Evolutionary conservation across 2,329 filamentous ascomycete species (phyloP).

Genomic region (Dryadomyces sulphureus): DNA sequence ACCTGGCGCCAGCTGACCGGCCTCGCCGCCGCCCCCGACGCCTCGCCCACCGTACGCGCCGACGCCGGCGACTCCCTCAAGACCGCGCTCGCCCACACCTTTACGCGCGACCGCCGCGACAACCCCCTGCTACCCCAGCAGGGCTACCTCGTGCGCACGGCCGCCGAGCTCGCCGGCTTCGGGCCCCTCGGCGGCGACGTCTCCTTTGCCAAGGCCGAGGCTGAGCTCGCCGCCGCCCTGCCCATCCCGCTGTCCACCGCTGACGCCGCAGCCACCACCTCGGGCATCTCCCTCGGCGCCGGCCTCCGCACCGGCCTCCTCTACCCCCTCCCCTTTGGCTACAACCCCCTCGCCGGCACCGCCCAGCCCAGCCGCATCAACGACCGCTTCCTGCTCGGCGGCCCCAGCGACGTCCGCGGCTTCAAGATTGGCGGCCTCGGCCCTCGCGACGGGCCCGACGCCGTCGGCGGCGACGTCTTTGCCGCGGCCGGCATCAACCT

Average conservation of each 20-base stretch:
- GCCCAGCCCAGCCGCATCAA: conserved; percentile 66
- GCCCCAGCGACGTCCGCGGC: conserved; percentile 85
- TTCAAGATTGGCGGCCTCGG: conserved; percentile 85
- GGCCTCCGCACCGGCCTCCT: conserved; percentile 71
- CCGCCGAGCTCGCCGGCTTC: conserved; percentile 74
- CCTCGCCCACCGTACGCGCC: conserved; percentile 65
- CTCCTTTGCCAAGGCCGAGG: conserved; percentile 83
- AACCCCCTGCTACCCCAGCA: conserved; percentile 69
- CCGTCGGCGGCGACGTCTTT: conserved; percentile 83
- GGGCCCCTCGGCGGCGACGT: conserved; percentile 78
- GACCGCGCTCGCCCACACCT: conserved; percentile 23
- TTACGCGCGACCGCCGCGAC: conserved; percentile 56
- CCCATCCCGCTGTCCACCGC: conserved; percentile 55
- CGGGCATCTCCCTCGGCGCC: conserved; percentile 65
- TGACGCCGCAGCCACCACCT: background rate
- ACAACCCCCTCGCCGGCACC: conserved; percentile 28
- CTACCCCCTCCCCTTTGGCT: conserved; percentile 61
- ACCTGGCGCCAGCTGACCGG: conserved; percentile 83
- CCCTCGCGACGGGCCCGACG: conserved; percentile 71
- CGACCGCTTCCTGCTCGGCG: conserved; percentile 89
- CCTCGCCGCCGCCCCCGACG: conserved; percentile 48
- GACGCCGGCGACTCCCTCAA: conserved; percentile 69
- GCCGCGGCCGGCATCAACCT: conserved; percentile 79
- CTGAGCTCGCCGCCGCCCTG: conserved; percentile 64
- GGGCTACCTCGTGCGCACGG: conserved; percentile 67